These are phyloP conservation scores for Monocercomonoides exilis DNA, from an alignment of 78 protist species.

Conservation along the genomic window DNA sequence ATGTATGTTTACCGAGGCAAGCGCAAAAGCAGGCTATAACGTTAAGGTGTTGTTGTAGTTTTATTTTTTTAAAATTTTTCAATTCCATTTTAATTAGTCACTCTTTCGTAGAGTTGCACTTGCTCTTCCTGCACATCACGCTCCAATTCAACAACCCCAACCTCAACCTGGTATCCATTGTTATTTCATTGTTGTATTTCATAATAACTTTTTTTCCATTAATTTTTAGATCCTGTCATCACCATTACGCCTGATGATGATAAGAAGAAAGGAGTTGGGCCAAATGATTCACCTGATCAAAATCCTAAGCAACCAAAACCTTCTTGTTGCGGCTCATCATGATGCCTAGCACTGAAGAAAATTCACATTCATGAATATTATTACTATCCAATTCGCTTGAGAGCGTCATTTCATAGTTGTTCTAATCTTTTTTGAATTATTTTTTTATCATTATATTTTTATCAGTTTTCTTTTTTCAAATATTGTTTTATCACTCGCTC, in stretches of 20 bases:
- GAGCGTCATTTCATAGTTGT: no score
- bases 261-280: neutral
- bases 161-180: neutral
- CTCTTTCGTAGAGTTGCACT: neutral
- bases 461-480: no score
- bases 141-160: neutral
- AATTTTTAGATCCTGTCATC: neutral
- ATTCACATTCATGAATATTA: no score
- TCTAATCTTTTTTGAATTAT: no score
- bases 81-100: no score
- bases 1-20: slow-evolving; percentile 80
- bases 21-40: slow-evolving; percentile 80
- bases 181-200: no score
- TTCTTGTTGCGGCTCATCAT: neutral
- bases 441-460: no score
- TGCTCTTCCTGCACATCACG: neutral
- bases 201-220: neutral
- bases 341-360: neutral
- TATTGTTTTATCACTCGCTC: no score
- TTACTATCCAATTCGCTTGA: no score
- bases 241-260: neutral
- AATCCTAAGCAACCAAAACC: neutral
- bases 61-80: no score
- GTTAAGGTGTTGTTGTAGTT: slow-evolving; percentile 58
- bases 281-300: neutral